Conservation (phyloP, 345 rosid genomes). For the Hibiscus syriacus region DNA sequence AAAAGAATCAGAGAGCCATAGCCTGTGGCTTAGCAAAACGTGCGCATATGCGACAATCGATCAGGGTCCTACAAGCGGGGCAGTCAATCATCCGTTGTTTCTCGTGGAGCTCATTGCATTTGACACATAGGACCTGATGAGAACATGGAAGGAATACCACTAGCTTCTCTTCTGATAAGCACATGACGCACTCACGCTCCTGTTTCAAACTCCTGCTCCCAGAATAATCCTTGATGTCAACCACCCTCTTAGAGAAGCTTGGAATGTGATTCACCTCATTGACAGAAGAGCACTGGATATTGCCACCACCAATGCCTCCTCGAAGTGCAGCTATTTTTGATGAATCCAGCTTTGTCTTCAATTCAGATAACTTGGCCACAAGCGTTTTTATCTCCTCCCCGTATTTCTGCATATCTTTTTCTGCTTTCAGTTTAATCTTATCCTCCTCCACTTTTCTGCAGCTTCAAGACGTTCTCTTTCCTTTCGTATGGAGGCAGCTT, state of each 20-base stretch:
- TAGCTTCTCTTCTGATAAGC: constrained; percentile 48
- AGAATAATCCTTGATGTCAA: background rate
- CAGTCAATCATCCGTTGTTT: constrained; percentile 48
- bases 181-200: constrained; percentile 27
- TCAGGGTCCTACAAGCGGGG: constrained; percentile 50
- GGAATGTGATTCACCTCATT: background rate
- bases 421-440: constrained; percentile 31
- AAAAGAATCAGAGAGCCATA: background rate
- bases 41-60: constrained; percentile 33
- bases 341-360: constrained; percentile 33
- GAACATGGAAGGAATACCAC: constrained; percentile 62
- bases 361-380: constrained; percentile 23
- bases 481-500: constrained; percentile 21
- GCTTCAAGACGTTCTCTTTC: constrained; percentile 37
- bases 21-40: constrained; percentile 17
- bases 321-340: constrained; percentile 43
- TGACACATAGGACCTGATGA: constrained; percentile 46
- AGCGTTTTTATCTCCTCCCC: constrained; percentile 28
- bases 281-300: constrained; percentile 5
- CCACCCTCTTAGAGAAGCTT: background rate
- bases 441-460: constrained; percentile 32
- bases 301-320: constrained; percentile 20
- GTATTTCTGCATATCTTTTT: constrained; percentile 22
- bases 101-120: constrained; percentile 50
- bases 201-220: constrained; percentile 11